Conservation (phyloP, 1,284 basidiomycete species). For the Rhodotorula sp. region DNA sequence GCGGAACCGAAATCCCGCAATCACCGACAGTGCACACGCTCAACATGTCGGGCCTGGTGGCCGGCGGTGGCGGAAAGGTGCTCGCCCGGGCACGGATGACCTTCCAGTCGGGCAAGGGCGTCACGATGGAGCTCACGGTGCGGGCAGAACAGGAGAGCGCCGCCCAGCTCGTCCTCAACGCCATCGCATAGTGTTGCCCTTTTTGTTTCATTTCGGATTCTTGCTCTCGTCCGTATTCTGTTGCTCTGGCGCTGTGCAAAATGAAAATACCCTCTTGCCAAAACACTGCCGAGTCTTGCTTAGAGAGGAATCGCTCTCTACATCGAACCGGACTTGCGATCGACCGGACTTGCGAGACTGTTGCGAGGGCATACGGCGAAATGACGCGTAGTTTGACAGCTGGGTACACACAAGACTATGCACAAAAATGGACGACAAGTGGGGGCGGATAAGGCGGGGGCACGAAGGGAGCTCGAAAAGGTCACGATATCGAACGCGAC, state of each 20-base stretch:
- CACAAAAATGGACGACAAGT: too few relatives aligned
- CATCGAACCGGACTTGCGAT: too few relatives aligned
- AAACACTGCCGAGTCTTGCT: too few relatives aligned
- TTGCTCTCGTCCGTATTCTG: background rate
- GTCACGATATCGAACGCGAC: background rate
- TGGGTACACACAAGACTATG: background rate
- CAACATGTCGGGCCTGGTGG: slow-evolving; percentile 83
- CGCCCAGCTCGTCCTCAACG: slow-evolving; percentile 81
- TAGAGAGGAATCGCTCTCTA: too few relatives aligned
- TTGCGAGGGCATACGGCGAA: too few relatives aligned
- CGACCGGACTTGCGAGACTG: too few relatives aligned
- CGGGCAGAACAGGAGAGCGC: slow-evolving; percentile 85
- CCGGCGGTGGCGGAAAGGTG: slow-evolving; percentile 87
- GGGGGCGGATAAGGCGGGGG: background rate
- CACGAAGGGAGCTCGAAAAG: background rate
- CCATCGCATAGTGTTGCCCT: slow-evolving; percentile 58
- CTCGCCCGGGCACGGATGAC: slow-evolving; percentile 95
- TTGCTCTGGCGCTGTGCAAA: background rate
- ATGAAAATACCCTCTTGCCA: background rate
- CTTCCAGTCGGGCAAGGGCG: slow-evolving; percentile 80
- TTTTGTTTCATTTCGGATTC: background rate
- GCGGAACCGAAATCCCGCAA: slow-evolving; percentile 76
- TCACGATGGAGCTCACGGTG: slow-evolving; percentile 92
- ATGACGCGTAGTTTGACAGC: too few relatives aligned
- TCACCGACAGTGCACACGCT: slow-evolving; percentile 90